A percentile compares a stretch with the other conserved stretches of the same genome.
Evolutionary conservation across 2,329 filamentous ascomycete species (phyloP).

Genomic region (Eurotiales sp.): DNA sequence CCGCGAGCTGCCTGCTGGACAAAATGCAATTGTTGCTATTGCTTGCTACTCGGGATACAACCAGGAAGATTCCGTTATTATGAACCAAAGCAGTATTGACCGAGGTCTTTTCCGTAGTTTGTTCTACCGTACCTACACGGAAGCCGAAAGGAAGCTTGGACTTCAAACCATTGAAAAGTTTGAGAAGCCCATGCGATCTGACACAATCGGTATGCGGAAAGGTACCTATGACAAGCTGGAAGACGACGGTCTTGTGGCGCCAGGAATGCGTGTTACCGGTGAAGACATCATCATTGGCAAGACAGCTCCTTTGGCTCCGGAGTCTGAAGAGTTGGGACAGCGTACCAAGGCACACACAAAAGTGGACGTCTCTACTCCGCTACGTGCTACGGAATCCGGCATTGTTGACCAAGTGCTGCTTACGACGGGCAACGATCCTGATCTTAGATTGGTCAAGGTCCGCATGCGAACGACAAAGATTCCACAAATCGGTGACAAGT

Average conservation of each 20-base stretch:
- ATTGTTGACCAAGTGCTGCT: conserved; percentile 92
- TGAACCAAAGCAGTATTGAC: conserved; percentile 99
- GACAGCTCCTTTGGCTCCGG: conserved; percentile 88
- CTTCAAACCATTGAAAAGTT: conserved; percentile 91
- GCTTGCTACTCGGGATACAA: conserved; percentile 98
- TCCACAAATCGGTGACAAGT: conserved; percentile 98
- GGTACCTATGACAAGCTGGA: conserved; percentile 97
- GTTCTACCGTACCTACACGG: conserved; percentile 96
- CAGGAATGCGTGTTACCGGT: conserved; percentile 89
- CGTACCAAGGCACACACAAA: conserved; percentile 86
- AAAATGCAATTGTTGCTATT: conserved; percentile 98
- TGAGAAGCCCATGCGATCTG: conserved; percentile 85
- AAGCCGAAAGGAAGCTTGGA: conserved; percentile 93
- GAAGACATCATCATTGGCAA: conserved; percentile 99
- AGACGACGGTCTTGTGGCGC: conserved; percentile 89
- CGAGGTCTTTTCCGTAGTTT: conserved; percentile 94
- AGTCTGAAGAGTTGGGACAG: conserved; percentile 90
- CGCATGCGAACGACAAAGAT: conserved; percentile 96
- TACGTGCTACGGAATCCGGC: conserved; percentile 93
- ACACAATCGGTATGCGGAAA: conserved; percentile 88
- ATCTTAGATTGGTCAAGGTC: conserved; percentile 94
- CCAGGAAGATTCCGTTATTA: conserved; percentile 99
- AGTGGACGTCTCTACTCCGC: conserved; percentile 89
- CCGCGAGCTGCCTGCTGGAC: conserved; percentile 90
- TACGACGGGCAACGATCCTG: conserved; percentile 83